Conservation (phyloP, 768 basidiomycete genomes). For the Phaeolepiota aurea region DNA sequence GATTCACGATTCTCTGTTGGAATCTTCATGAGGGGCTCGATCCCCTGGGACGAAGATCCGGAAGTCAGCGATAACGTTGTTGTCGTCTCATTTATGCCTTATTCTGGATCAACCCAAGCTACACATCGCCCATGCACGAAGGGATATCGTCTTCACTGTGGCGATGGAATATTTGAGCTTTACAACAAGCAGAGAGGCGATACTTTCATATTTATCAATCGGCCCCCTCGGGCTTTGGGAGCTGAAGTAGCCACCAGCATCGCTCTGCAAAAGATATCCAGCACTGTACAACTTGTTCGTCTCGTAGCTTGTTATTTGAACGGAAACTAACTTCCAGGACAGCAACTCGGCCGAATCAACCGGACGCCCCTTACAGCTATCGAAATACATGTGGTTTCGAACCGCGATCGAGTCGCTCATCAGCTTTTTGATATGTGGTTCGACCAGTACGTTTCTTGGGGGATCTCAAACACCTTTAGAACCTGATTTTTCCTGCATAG, state of each 20-base stretch:
- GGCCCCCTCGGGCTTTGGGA: constrained; percentile 34
- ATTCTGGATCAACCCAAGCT: constrained; percentile 37
- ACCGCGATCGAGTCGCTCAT: constrained; percentile 56
- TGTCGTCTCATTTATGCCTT: constrained; percentile 54
- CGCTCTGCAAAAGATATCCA: constrained; percentile 54
- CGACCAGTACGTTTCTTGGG: constrained; percentile 45
- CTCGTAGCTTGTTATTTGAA: too few species aligned
- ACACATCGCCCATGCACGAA: constrained; percentile 40
- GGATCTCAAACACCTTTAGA: not conserved
- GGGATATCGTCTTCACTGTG: constrained; percentile 50
- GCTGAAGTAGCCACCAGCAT: constrained; percentile 49
- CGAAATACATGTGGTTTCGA: constrained; percentile 64
- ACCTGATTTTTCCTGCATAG: constrained; percentile 15
- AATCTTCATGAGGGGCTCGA: constrained; percentile 53
- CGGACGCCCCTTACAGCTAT: constrained; percentile 41
- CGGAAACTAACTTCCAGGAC: too few species aligned
- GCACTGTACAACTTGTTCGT: constrained; percentile 41
- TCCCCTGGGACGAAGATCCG: constrained; percentile 52
- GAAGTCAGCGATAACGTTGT: constrained; percentile 52
- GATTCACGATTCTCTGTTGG: constrained; percentile 55
- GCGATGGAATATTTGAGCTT: constrained; percentile 47
- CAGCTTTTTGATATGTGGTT: constrained; percentile 63
- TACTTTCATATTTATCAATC: constrained; percentile 52
- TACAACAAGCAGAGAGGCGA: constrained; percentile 43
- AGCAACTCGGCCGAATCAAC: constrained; percentile 58